Evolutionary conservation across 148 eudicot species (phyloP).

Genomic region (Chenopodium formosanum): DNA sequence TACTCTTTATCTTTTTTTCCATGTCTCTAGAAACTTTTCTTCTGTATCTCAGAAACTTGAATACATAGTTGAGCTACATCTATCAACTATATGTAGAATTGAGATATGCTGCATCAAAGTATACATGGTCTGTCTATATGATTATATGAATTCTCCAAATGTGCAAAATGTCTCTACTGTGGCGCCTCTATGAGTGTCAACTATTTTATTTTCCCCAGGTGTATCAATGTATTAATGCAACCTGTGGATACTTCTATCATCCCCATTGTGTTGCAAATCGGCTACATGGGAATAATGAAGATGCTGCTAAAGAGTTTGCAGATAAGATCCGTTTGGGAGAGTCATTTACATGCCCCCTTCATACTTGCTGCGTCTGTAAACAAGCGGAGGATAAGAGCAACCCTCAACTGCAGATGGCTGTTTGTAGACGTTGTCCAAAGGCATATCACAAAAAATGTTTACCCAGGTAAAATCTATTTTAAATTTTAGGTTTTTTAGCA

Average conservation of each 20-base stretch:
- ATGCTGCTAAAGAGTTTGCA: constrained; percentile 42
- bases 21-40: not conserved
- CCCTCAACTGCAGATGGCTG: constrained; percentile 61
- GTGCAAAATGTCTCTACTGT: too few species aligned
- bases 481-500: too few species aligned
- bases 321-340: constrained; percentile 57
- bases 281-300: constrained; percentile 46
- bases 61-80: not conserved
- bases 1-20: not conserved
- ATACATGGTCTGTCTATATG: too few species aligned
- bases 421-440: constrained; percentile 83
- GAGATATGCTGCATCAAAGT: not conserved
- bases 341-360: constrained; percentile 67
- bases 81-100: not conserved
- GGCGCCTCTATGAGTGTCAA: not conserved
- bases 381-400: constrained; percentile 47
- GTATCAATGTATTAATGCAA: constrained; percentile 67
- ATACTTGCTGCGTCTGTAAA: constrained; percentile 57
- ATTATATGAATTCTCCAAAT: too few species aligned
- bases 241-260: constrained; percentile 88
- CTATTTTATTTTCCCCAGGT: constrained; percentile 36
- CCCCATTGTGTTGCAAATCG: constrained; percentile 68
- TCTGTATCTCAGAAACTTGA: not conserved
- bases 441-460: constrained; percentile 78
- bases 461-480: constrained; percentile 46